phyloP scores from a whole-genome alignment of 768 basidiomycete species.

The Tephrocybe sp. region DNA sequence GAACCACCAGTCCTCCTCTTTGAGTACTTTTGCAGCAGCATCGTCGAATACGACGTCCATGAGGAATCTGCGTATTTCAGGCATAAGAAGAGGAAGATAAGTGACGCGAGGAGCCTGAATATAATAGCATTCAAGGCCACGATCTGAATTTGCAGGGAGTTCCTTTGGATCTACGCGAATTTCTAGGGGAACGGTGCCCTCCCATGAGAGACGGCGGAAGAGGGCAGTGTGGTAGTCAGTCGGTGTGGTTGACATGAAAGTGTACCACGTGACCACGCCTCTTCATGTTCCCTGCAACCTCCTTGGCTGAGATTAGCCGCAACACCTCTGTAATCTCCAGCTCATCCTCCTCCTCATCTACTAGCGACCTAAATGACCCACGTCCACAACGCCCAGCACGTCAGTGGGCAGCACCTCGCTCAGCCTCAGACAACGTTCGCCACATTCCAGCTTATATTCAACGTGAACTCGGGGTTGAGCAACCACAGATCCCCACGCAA shows the following conservation, averaged over 20 bases:
- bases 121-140: slow-evolving; percentile 87
- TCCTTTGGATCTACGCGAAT: slow-evolving; percentile 87
- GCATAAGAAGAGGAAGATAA: slow-evolving; percentile 89
- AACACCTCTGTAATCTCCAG: slow-evolving; percentile 76
- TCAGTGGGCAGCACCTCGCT: slow-evolving; percentile 65
- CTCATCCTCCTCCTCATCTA: slow-evolving; percentile 49
- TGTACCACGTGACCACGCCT: slow-evolving; percentile 20
- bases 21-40: slow-evolving; percentile 65
- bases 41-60: slow-evolving; percentile 94
- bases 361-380: slow-evolving; percentile 28
- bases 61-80: slow-evolving; percentile 84
- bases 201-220: slow-evolving; percentile 88
- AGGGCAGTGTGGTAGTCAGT: slow-evolving; percentile 66
- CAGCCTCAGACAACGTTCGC: slow-evolving; percentile 28
- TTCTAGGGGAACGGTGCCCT: slow-evolving; percentile 86
- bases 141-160: slow-evolving; percentile 86
- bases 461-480: slow-evolving; percentile 45
- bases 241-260: slow-evolving; percentile 32
- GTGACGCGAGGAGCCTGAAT: slow-evolving; percentile 88
- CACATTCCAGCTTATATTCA: slow-evolving; percentile 50
- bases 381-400: slow-evolving; percentile 51
- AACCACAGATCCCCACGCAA: not conserved
- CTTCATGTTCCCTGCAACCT: slow-evolving; percentile 11
- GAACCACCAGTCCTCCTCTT: slow-evolving; percentile 98
- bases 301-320: slow-evolving; percentile 64